Conservation (phyloP, 345 rosid genomes). For the Odontarrhena argentea region DNA sequence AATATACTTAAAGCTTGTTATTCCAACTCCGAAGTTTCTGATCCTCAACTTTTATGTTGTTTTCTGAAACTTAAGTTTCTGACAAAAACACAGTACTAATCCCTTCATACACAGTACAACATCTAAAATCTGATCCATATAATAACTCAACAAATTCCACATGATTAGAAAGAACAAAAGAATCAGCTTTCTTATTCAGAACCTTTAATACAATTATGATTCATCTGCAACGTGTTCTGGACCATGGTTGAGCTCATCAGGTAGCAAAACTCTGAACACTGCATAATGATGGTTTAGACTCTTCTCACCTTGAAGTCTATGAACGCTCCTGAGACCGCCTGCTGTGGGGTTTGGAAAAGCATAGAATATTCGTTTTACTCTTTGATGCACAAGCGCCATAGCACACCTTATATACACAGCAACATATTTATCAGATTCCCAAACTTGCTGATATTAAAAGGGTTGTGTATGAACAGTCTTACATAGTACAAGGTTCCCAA, state of each 20-base stretch:
- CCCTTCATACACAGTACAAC: neutral
- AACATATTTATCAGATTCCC: slow-evolving; percentile 10
- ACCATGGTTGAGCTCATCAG: slow-evolving; percentile 20
- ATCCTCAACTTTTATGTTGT: neutral
- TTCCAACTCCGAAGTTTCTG: neutral
- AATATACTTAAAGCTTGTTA: neutral
- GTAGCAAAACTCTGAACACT: slow-evolving; percentile 71
- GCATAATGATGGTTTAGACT: slow-evolving; percentile 96
- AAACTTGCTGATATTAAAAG: neutral
- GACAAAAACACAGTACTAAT: neutral
- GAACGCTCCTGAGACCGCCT: slow-evolving; percentile 75
- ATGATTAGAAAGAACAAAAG: slow-evolving; percentile 10
- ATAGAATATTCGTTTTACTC: slow-evolving; percentile 74
- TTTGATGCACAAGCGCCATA: slow-evolving; percentile 90
- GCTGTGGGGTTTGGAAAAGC: slow-evolving; percentile 67
- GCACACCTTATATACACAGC: slow-evolving; percentile 64
- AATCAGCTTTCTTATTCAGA: slow-evolving; percentile 7
- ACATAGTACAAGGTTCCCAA: slow-evolving; percentile 92
- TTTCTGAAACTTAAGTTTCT: neutral
- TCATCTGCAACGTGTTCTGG: neutral
- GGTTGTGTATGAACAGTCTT: slow-evolving; percentile 39
- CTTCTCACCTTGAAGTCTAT: slow-evolving; percentile 83
- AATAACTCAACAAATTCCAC: neutral
- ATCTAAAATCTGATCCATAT: neutral
- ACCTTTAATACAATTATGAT: slow-evolving; percentile 14